phyloP scores from a whole-genome alignment of 805 yeast genomes.

The Candida ipomoeae region DNA sequence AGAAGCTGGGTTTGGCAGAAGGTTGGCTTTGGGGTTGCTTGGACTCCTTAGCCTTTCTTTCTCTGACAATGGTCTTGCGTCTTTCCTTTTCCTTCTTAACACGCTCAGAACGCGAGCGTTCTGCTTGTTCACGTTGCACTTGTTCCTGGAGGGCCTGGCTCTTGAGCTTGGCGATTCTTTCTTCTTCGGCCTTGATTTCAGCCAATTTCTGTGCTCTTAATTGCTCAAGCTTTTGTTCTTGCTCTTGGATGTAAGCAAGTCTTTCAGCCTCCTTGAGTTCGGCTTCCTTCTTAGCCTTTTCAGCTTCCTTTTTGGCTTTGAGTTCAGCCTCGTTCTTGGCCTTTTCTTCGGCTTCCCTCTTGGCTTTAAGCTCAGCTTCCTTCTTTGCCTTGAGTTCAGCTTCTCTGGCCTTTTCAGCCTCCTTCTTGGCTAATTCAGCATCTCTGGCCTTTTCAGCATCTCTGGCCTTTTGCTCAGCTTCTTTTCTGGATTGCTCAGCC shows the following conservation, averaged over 20 bases:
- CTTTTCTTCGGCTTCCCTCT: conserved; percentile 4
- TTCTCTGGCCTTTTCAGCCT: conserved; percentile 4
- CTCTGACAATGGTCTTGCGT: conserved; percentile 8
- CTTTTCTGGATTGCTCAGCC: not conserved
- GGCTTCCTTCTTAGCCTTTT: conserved; percentile 5
- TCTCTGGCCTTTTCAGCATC: conserved; percentile 7
- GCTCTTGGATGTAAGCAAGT: conserved; percentile 5
- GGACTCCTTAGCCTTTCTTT: conserved; percentile 9
- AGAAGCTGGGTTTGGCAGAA: not conserved
- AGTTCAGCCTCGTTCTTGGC: conserved; percentile 8
- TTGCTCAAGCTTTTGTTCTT: conserved; percentile 6
- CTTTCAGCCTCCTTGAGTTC: conserved; percentile 6
- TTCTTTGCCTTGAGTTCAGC: conserved; percentile 6
- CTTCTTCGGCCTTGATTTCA: conserved; percentile 6
- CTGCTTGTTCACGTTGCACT: conserved; percentile 4
- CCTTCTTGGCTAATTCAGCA: conserved; percentile 7
- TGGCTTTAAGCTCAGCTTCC: conserved; percentile 4
- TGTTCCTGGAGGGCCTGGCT: conserved; percentile 5
- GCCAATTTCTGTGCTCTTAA: conserved; percentile 9
- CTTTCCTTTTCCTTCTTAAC: conserved; percentile 3
- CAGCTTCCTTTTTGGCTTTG: conserved; percentile 3
- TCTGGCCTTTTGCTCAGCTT: conserved; percentile 6
- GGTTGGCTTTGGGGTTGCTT: not conserved
- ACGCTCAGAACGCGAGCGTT: conserved; percentile 4
- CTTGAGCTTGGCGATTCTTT: conserved; percentile 7